phyloP scores from a whole-genome alignment of 1,139 yeast species.

The Yamadazyma pseudoaaseri region DNA sequence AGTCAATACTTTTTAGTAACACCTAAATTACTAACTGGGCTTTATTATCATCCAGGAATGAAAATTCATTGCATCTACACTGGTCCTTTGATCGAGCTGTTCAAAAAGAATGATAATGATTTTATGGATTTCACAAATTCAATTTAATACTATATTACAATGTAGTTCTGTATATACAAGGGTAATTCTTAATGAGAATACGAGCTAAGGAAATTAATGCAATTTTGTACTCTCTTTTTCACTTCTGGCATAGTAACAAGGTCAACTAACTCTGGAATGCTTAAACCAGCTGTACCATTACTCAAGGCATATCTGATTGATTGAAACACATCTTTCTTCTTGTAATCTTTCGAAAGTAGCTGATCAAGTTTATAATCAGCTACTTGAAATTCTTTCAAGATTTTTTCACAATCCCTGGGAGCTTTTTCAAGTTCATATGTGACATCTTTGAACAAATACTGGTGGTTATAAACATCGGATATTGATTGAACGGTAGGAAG shows the following conservation, averaged over 20 bases:
- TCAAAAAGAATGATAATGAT: conserved; percentile 19
- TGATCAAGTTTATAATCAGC: conserved; percentile 15
- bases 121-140: conserved; percentile 31
- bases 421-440: conserved; percentile 6
- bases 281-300: conserved; percentile 70
- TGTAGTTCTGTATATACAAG: conserved; percentile 3
- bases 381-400: conserved; percentile 7
- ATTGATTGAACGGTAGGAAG: conserved; percentile 46
- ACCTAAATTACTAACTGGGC: conserved; percentile 80
- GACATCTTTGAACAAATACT: conserved; percentile 43
- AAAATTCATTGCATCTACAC: conserved; percentile 87
- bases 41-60: conserved; percentile 81
- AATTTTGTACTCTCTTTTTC: conserved; percentile 29
- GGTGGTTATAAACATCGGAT: conserved; percentile 48
- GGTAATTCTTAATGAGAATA: too few species aligned
- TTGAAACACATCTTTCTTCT: conserved; percentile 56
- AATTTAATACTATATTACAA: conserved; percentile 2
- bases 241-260: conserved; percentile 54
- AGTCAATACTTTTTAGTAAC: conserved; percentile 89
- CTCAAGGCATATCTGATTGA: conserved; percentile 69
- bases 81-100: conserved; percentile 40
- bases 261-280: conserved; percentile 58
- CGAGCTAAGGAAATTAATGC: conserved; percentile 5
- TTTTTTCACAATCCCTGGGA: conserved; percentile 8
- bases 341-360: conserved; percentile 13